Evolutionary conservation across 106 monocot species (phyloP).

Genomic region (Iris macrosiphon): DNA sequence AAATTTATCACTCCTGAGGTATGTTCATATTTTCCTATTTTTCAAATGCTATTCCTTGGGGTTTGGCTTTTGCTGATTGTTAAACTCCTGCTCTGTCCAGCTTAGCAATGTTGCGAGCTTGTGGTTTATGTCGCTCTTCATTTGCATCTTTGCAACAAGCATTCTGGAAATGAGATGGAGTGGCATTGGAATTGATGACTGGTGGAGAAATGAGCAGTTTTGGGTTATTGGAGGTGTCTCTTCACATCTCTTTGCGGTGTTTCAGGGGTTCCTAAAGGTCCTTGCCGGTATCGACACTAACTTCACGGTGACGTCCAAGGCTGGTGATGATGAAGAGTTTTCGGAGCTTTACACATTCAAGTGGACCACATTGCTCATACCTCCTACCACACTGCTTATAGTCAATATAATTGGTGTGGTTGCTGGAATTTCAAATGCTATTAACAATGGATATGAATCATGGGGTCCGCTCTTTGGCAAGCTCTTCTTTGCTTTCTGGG

Average conservation of each 20-base stretch:
- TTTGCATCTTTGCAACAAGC: slow-evolving; percentile 40
- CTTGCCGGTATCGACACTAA: slow-evolving; percentile 77
- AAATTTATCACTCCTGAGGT: slow-evolving; percentile 53
- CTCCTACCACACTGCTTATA: slow-evolving; percentile 60
- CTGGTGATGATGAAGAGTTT: slow-evolving; percentile 57
- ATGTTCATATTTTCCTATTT: not conserved
- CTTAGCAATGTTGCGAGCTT: slow-evolving; percentile 41
- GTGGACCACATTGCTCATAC: slow-evolving; percentile 77
- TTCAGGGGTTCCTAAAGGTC: slow-evolving; percentile 71
- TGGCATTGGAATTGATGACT: slow-evolving; percentile 43
- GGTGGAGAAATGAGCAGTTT: slow-evolving; percentile 64
- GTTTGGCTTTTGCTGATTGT: not conserved
- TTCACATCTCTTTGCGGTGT: slow-evolving; percentile 62
- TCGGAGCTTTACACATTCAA: slow-evolving; percentile 72
- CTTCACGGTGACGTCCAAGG: slow-evolving; percentile 66
- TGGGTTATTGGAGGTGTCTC: slow-evolving; percentile 86
- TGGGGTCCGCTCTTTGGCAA: slow-evolving; percentile 78
- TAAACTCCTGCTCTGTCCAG: slow-evolving; percentile 14
- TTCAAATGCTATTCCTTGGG: not conserved
- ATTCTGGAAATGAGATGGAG: slow-evolving; percentile 61
- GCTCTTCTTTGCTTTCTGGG: slow-evolving; percentile 84
- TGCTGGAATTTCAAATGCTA: slow-evolving; percentile 74
- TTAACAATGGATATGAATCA: slow-evolving; percentile 84
- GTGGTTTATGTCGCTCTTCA: slow-evolving; percentile 55
- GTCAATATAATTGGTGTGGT: slow-evolving; percentile 78